Evolutionary conservation across 371 early-diverging fungal species (phyloP).

Genomic region (Apophysomyces sp.): DNA sequence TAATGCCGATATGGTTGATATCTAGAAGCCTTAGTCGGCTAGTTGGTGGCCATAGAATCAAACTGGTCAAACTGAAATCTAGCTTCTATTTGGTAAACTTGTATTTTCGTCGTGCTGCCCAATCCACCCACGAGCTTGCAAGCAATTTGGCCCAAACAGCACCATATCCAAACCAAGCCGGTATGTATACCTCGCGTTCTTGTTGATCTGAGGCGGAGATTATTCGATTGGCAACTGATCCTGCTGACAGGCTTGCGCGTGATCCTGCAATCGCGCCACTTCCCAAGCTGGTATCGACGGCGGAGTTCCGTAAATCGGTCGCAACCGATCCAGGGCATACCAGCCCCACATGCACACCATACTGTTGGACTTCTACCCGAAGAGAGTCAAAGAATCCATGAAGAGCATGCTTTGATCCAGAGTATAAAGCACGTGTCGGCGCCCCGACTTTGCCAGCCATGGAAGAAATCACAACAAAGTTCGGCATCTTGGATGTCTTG

Average conservation of each 20-base stretch:
- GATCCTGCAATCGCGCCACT: slow-evolving; percentile 48
- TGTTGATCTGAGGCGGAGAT: slow-evolving; percentile 62
- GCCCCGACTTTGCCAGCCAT: slow-evolving; percentile 79
- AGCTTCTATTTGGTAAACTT: not conserved
- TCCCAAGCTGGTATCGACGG: slow-evolving; percentile 54
- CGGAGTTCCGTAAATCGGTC: slow-evolving; percentile 70
- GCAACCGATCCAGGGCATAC: slow-evolving; percentile 79
- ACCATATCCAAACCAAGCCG: slow-evolving; percentile 54
- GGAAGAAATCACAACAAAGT: slow-evolving; percentile 78
- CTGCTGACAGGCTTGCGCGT: slow-evolving; percentile 61
- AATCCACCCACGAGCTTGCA: slow-evolving; percentile 64
- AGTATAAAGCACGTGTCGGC: slow-evolving; percentile 83
- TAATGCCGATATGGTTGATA: too few relatives aligned
- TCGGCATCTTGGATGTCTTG: slow-evolving; percentile 44
- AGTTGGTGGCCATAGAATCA: too few relatives aligned
- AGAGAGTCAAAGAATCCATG: slow-evolving; percentile 86
- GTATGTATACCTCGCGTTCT: slow-evolving; percentile 62
- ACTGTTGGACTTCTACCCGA: slow-evolving; percentile 68
- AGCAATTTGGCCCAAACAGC: slow-evolving; percentile 56
- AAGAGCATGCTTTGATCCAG: slow-evolving; percentile 81
- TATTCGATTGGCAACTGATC: slow-evolving; percentile 59
- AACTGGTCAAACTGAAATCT: too few relatives aligned
- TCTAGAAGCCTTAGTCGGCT: too few relatives aligned
- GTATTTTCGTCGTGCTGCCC: slow-evolving; percentile 52
- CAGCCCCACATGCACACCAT: slow-evolving; percentile 64